These are phyloP conservation scores for Mucor irregularis DNA, from an alignment of 371 early-diverging fungal genomes.

Conservation along the genomic window DNA sequence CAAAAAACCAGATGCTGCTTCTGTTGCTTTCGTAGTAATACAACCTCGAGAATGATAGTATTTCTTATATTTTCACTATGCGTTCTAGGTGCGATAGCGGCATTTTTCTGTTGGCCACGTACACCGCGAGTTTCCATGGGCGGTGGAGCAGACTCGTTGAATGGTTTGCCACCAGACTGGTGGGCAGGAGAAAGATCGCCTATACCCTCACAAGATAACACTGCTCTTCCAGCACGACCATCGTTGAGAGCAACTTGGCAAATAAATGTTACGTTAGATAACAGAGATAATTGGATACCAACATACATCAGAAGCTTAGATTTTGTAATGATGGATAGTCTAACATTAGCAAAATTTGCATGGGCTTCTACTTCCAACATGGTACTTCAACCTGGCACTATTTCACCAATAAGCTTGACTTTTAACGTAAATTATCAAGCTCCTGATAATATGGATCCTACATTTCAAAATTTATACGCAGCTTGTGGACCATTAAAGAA, in stretches of 20 bases:
- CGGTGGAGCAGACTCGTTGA: constrained; percentile 15
- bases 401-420: constrained; percentile 14
- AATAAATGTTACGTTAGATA: constrained; percentile 30
- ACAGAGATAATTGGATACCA: constrained; percentile 26
- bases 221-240: constrained; percentile 9
- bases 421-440: constrained; percentile 25
- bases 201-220: constrained; percentile 26
- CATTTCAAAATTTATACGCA: constrained; percentile 29
- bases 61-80: constrained; percentile 15
- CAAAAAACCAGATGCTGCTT: background rate
- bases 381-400: constrained; percentile 5
- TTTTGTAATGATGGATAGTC: constrained; percentile 22
- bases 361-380: constrained; percentile 12
- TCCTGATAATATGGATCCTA: constrained; percentile 18
- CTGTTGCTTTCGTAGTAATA: background rate
- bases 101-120: constrained; percentile 31
- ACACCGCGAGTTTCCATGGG: constrained; percentile 14
- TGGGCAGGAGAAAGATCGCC: constrained; percentile 18
- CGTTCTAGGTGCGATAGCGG: constrained; percentile 18
- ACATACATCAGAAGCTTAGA: constrained; percentile 19
- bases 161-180: constrained; percentile 20
- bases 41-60: constrained; percentile 14
- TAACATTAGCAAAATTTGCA: constrained; percentile 20
- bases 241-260: constrained; percentile 22
- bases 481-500: constrained; percentile 28